Evolutionary conservation across 108 stramenopile species (phyloP).

Genomic region (Aurantiochytrium sp.): DNA sequence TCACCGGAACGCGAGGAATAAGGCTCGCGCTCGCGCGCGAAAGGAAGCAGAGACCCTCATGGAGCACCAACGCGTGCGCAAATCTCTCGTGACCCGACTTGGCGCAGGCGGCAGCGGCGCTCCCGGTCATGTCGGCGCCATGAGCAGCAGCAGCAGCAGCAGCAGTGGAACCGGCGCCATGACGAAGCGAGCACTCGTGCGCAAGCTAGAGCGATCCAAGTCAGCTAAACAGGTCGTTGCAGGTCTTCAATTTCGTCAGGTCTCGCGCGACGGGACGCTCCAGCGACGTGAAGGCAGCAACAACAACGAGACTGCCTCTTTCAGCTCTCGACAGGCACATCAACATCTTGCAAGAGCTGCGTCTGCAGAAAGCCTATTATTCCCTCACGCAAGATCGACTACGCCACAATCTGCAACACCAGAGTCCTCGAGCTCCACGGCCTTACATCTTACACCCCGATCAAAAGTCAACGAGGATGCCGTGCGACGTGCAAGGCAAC

Average conservation of each 20-base stretch:
- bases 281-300: background rate
- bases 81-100: background rate
- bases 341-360: background rate
- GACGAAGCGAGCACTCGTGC: background rate
- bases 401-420: too few relatives aligned
- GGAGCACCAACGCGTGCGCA: background rate
- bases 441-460: background rate
- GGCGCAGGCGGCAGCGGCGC: background rate
- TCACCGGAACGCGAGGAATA: too few relatives aligned
- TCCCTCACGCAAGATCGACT: too few relatives aligned
- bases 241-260: background rate
- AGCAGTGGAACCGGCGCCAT: background rate
- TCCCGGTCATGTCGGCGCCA: too few relatives aligned
- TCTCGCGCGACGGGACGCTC: background rate
- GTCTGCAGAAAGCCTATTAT: too few relatives aligned
- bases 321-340: background rate
- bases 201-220: background rate
- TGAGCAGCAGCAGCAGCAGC: too few relatives aligned
- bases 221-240: background rate
- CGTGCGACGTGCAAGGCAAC: background rate
- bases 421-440: too few relatives aligned
- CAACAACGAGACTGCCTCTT: background rate
- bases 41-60: background rate
- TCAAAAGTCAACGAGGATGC: background rate
- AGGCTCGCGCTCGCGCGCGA: too few relatives aligned